phyloP scores from a whole-genome alignment of 2,329 filamentous ascomycete species.

The Aspergillus ustus region DNA sequence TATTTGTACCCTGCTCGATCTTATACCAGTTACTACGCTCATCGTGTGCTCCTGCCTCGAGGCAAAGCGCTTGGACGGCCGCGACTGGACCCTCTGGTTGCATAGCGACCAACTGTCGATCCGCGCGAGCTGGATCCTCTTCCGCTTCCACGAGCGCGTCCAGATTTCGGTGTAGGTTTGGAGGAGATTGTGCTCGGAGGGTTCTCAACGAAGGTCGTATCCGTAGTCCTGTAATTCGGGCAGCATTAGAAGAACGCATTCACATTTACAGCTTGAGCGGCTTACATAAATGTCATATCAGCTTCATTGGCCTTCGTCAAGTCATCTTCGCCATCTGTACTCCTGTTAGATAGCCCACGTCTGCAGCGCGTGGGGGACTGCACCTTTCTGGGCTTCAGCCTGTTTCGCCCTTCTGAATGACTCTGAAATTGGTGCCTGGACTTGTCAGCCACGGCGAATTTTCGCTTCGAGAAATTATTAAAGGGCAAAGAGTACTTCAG shows the following conservation, averaged over 20 bases:
- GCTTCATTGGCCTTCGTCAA: constrained; percentile 51
- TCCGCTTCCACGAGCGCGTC: constrained; percentile 28
- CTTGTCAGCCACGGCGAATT: constrained; percentile 7
- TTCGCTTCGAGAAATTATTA: neutral
- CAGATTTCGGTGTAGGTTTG: constrained; percentile 47
- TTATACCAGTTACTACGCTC: constrained; percentile 18
- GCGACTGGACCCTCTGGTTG: constrained; percentile 41
- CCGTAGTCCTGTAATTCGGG: constrained; percentile 70
- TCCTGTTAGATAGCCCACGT: constrained; percentile 16
- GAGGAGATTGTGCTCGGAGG: constrained; percentile 60
- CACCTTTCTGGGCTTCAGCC: constrained; percentile 58
- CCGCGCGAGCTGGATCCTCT: constrained; percentile 31
- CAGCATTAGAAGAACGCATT: constrained; percentile 14
- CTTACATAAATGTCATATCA: constrained; percentile 85
- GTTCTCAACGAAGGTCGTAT: constrained; percentile 89
- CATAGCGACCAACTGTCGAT: constrained; percentile 37
- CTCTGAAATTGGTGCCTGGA: constrained; percentile 77
- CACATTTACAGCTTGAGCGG: constrained; percentile 16
- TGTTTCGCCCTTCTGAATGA: constrained; percentile 74
- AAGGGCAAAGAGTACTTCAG: constrained; percentile 66
- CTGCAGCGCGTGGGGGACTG: neutral
- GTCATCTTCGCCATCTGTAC: constrained; percentile 40
- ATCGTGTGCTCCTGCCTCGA: constrained; percentile 45
- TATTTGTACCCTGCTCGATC: neutral
- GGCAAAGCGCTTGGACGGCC: constrained; percentile 45